Percentiles rank a stretch among this genome's conserved stretches.
Conservation (phyloP, 2,329 filamentous ascomycete species). For the Thyridium curvatum region DNA sequence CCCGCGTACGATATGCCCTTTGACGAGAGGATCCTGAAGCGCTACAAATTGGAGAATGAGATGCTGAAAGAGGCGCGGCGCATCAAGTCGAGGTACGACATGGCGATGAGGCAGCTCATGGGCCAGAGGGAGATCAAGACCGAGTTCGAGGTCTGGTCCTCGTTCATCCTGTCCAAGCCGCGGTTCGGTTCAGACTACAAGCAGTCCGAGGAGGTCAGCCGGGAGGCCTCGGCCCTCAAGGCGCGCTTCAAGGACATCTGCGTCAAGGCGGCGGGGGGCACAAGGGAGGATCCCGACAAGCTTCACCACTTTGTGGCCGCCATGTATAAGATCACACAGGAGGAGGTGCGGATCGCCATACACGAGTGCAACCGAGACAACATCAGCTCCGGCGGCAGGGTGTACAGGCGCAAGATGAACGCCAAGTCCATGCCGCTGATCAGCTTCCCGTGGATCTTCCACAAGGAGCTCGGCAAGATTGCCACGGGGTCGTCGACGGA, state of each 20-base stretch:
- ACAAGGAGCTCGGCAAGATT: slow-evolving; percentile 63
- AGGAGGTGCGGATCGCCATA: slow-evolving; percentile 58
- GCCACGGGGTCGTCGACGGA: slow-evolving; percentile 31
- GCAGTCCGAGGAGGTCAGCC: slow-evolving; percentile 74
- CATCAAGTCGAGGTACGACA: slow-evolving; percentile 75
- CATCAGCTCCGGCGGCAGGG: slow-evolving; percentile 11
- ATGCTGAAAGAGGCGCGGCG: slow-evolving; percentile 53
- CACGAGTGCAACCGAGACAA: slow-evolving; percentile 30
- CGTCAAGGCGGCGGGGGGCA: slow-evolving; percentile 54
- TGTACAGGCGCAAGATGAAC: slow-evolving; percentile 28
- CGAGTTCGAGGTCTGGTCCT: slow-evolving; percentile 89
- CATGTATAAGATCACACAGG: slow-evolving; percentile 79
- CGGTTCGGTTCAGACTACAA: slow-evolving; percentile 74
- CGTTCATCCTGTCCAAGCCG: slow-evolving; percentile 74
- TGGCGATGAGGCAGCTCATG: slow-evolving; percentile 71
- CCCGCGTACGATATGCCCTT: slow-evolving; percentile 70
- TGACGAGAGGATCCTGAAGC: slow-evolving; percentile 65
- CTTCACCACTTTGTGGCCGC: slow-evolving; percentile 73
- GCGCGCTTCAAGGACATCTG: slow-evolving; percentile 63
- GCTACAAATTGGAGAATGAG: slow-evolving; percentile 48
- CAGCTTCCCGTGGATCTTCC: slow-evolving; percentile 91
- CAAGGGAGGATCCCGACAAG: slow-evolving; percentile 43
- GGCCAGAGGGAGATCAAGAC: slow-evolving; percentile 75
- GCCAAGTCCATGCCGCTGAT: slow-evolving; percentile 68
- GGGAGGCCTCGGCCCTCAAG: slow-evolving; percentile 59